phyloP scores from a whole-genome alignment of 129 eudicot species.

The Deinandra increscens region DNA sequence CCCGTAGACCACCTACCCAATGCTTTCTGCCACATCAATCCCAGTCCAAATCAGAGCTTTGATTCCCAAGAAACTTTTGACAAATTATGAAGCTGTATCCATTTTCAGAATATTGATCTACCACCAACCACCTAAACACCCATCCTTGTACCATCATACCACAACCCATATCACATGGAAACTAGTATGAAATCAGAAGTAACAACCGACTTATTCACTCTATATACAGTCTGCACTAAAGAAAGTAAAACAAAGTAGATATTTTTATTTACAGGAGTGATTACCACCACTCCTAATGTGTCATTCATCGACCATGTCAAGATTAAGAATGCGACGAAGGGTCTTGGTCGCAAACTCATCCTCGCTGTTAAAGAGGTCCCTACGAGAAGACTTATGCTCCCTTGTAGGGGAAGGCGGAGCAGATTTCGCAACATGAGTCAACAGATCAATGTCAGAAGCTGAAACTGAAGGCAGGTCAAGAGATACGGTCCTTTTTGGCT shows the following conservation, averaged over 20 bases:
- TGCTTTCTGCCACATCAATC: background rate
- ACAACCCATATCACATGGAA: slow-evolving; percentile 13
- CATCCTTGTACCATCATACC: slow-evolving; percentile 31
- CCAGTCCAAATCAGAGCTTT: slow-evolving; percentile 17
- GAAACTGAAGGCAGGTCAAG: slow-evolving; percentile 61
- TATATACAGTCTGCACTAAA: slow-evolving; percentile 50
- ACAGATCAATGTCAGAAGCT: slow-evolving; percentile 44
- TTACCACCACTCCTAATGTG: slow-evolving; percentile 30
- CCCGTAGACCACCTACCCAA: background rate
- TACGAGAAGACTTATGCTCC: slow-evolving; percentile 42
- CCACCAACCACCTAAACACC: slow-evolving; percentile 36
- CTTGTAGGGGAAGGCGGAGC: slow-evolving; percentile 86
- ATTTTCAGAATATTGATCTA: slow-evolving; percentile 19
- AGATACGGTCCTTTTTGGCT: slow-evolving; percentile 70
- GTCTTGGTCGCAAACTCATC: slow-evolving; percentile 81
- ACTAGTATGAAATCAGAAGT: slow-evolving; percentile 27
- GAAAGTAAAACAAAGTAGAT: slow-evolving; percentile 27
- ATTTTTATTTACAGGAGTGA: slow-evolving; percentile 61
- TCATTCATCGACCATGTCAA: slow-evolving; percentile 67
- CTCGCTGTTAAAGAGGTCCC: slow-evolving; percentile 40
- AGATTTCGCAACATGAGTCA: slow-evolving; percentile 57
- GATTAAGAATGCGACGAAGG: slow-evolving; percentile 92
- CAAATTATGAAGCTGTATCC: slow-evolving; percentile 16
- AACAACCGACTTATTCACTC: slow-evolving; percentile 40
- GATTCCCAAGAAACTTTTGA: slow-evolving; percentile 12